Conservation (phyloP, 768 basidiomycete genomes). For the Dacryopinax primogenitus region DNA sequence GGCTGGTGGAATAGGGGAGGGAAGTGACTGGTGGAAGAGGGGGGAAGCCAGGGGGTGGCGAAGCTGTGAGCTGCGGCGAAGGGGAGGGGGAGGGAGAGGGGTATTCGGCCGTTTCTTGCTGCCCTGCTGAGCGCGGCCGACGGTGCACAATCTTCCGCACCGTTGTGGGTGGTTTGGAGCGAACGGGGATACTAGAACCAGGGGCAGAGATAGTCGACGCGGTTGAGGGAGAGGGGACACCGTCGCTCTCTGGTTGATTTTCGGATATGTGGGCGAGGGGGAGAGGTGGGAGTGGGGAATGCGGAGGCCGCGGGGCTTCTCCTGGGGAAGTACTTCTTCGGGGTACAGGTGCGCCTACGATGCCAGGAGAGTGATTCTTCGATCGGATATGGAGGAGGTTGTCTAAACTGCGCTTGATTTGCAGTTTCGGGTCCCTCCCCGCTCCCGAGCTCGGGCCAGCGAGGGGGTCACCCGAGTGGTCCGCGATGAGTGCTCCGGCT, state of each 20-base stretch:
- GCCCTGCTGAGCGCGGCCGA: not conserved
- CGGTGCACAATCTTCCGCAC: not conserved
- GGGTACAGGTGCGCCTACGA: not conserved
- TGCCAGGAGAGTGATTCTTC: conserved; percentile 4
- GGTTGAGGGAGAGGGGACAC: not conserved
- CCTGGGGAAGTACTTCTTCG: conserved; percentile 11
- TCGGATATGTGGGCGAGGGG: not conserved
- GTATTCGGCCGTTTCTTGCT: not conserved
- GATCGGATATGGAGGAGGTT: conserved; percentile 44
- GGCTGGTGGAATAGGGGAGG: too few species aligned
- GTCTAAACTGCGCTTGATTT: conserved; percentile 69
- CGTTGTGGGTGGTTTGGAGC: not conserved
- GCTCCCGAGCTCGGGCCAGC: not conserved
- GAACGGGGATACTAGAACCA: not conserved
- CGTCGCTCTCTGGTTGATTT: not conserved
- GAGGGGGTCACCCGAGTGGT: not conserved
- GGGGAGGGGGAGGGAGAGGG: conserved; percentile 41
- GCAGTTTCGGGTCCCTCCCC: conserved; percentile 29
- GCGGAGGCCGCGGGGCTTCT: not conserved
- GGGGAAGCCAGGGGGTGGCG: conserved; percentile 55
- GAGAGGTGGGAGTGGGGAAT: not conserved
- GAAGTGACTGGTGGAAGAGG: not conserved
- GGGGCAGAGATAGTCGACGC: not conserved
- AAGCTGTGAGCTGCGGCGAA: conserved; percentile 29
- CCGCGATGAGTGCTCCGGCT: not conserved